Base-by-base conservation (phyloP, 2,329 filamentous ascomycete species). In the Chlorencoelia australis region DNA sequence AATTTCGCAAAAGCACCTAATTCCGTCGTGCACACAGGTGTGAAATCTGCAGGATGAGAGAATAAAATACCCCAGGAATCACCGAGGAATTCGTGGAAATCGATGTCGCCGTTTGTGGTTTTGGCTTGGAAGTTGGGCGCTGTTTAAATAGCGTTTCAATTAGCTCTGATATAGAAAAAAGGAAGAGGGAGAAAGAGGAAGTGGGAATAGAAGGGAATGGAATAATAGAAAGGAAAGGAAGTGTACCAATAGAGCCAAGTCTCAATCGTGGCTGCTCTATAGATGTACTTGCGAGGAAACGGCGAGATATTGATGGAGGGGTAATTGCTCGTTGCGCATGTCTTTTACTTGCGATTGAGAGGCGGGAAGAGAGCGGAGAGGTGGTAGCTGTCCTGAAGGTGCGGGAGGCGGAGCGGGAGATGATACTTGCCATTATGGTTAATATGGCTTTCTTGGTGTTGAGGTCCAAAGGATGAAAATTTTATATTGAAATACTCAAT, bases 21-120 rank as follows among this genome's bases (percentile, higher is more conserved):
- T 67, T 94, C 86, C 30, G 86, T 94, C 43, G 86, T 94, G 71
- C 86, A 94, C 35, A 93, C 86, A 40, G 86, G 87, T 1, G 87
- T 94, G 70, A 82, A 94, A 63, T 94, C 86, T 61, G 77, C 79
- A 2, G 82, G 82, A 65, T 87, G 82, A 11, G 79, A 83, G 69
- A 88, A 87, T 51, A 88, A 68, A 47, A 88, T 72, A 37, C 77
- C 74, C 82, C 82, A 87, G 58, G 69, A 77, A 65, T 79, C 68
- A 54, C 74, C 77, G 45, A 87, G 70, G 66, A 79, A 86, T 59
- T 84, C 68, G 63, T 86, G 80, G 66, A 87, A 85, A 63, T 83
- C 75, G 52, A 88, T 82, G 48, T 75, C 69, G 52, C 82, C 79
- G 49, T 73, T 66, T 39, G 82, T 87, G 43, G 81, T 86, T 48